phyloP scores from a whole-genome alignment of 106 monocot species.

The Apostasia shenzhenica region DNA sequence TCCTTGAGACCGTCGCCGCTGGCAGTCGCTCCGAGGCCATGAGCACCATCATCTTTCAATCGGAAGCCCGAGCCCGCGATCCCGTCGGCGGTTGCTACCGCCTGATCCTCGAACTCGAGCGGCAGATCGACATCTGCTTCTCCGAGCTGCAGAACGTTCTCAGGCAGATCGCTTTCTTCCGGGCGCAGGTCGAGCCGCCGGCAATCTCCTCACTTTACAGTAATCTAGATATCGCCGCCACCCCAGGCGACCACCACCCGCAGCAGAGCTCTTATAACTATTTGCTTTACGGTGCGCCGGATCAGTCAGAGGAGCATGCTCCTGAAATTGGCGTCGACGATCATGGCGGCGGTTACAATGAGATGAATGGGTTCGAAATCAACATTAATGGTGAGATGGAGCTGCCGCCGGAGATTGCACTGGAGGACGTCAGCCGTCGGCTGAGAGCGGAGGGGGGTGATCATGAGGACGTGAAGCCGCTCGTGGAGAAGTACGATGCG shows the following conservation, averaged over 20 bases:
- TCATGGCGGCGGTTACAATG: too few species aligned
- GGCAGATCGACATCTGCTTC: neutral
- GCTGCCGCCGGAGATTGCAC: too few species aligned
- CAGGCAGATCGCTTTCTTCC: constrained; percentile 20
- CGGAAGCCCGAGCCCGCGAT: constrained; percentile 42
- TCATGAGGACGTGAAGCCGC: too few species aligned
- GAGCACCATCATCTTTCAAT: constrained; percentile 47
- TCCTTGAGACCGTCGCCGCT: constrained; percentile 19
- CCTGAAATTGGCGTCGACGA: too few species aligned
- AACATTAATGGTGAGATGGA: too few species aligned
- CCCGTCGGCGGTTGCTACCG: constrained; percentile 57
- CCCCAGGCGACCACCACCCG: neutral
- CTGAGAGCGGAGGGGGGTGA: too few species aligned
- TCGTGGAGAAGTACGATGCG: too few species aligned
- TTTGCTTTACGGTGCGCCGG: too few species aligned
- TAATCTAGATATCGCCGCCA: neutral
- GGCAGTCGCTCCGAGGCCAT: constrained; percentile 30
- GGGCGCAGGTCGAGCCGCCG: constrained; percentile 4
- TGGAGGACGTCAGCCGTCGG: too few species aligned
- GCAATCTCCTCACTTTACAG: neutral
- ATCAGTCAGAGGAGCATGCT: too few species aligned
- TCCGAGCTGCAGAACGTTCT: constrained; percentile 21
- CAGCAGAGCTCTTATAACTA: neutral
- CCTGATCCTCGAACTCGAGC: constrained; percentile 28
- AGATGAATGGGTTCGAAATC: too few species aligned